Percentiles rank a stretch among this genome's conserved stretches.
Conservation (phyloP, 139 green algal species). For the Coccomyxa sp. region DNA sequence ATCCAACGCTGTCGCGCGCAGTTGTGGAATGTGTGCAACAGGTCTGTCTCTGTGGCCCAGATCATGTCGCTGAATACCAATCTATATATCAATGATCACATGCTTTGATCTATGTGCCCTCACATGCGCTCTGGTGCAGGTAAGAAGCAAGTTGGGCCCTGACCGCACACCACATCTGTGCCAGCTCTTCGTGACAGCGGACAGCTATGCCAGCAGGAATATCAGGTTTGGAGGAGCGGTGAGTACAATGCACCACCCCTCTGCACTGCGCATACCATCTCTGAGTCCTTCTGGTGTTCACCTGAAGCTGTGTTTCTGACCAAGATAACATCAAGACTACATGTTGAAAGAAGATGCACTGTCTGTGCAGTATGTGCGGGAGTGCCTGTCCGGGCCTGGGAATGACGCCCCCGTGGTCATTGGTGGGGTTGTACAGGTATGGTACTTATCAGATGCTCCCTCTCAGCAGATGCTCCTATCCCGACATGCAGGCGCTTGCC, state of each 20-base stretch:
- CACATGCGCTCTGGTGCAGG: too few relatives aligned
- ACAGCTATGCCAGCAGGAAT: not conserved
- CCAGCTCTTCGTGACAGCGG: not conserved
- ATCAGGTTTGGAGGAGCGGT: not conserved
- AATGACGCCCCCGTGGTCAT: not conserved
- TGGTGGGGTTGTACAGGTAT: not conserved
- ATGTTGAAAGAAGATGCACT: not conserved
- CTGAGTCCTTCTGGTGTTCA: not conserved
- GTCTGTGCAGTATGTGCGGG: not conserved
- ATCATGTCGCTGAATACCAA: too few relatives aligned
- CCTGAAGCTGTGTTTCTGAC: not conserved
- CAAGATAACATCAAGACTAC: not conserved
- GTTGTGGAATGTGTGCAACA: slow-evolving; percentile 3
- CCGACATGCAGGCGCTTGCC: not conserved
- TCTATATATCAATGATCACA: too few relatives aligned
- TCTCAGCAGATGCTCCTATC: not conserved
- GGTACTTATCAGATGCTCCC: not conserved
- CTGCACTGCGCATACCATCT: not conserved
- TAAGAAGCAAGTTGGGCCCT: not conserved
- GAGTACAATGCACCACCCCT: too few relatives aligned
- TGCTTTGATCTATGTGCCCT: too few relatives aligned
- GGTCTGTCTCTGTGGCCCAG: too few relatives aligned
- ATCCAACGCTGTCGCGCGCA: not conserved
- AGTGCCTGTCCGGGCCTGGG: not conserved
- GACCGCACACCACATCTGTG: not conserved